Evolutionary conservation across 495 filamentous ascomycete genomes (phyloP).

Genomic region (Aspergillus bertholletiae): DNA sequence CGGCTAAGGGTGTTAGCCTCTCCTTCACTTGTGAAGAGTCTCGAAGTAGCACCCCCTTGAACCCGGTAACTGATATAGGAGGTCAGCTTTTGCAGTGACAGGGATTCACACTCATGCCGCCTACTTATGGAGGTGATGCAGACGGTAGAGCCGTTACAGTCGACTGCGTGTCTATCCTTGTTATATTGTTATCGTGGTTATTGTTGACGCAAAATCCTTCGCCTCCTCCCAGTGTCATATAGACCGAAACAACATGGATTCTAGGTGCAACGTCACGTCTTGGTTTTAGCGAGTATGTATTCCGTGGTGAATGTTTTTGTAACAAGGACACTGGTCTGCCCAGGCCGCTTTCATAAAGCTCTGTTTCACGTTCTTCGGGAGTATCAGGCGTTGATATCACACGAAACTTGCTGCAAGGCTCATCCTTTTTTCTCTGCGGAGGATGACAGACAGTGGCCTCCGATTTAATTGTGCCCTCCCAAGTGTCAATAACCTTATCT

Average conservation of each 20-base stretch:
- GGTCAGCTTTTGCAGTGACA: background rate
- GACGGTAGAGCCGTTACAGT: constrained; percentile 39
- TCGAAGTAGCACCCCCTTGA: no score
- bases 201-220: constrained; percentile 2
- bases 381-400: constrained; percentile 19
- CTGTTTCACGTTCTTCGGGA: constrained; percentile 5
- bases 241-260: constrained; percentile 34
- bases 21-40: no score
- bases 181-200: constrained; percentile 1
- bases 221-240: constrained; percentile 26
- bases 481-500: constrained; percentile 38
- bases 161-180: constrained; percentile 20
- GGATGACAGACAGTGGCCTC: constrained; percentile 6
- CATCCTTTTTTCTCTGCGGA: constrained; percentile 23
- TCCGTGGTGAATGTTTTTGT: constrained; percentile 26
- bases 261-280: constrained; percentile 26
- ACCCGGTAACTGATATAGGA: no score
- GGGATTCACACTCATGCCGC: background rate
- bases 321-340: constrained; percentile 32
- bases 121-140: constrained; percentile 16
- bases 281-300: constrained; percentile 35
- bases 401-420: constrained; percentile 35
- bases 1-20: no score
- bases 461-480: constrained; percentile 28
- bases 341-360: constrained; percentile 13